Evolutionary conservation across 495 filamentous ascomycete species (phyloP).

Genomic region (Aspergillus kassunensis): DNA sequence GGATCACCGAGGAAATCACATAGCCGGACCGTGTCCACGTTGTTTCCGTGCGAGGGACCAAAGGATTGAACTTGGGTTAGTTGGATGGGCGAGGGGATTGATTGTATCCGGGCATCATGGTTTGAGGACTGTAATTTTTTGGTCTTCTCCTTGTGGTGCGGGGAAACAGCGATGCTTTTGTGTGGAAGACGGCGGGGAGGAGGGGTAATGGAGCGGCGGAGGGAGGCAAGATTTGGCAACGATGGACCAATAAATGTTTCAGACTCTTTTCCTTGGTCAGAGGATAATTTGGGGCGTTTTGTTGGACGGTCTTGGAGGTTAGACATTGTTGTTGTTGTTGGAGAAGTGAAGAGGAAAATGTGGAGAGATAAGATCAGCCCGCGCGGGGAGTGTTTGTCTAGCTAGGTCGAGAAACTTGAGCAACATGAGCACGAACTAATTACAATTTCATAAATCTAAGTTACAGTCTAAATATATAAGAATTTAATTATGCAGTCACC

Average conservation of each 20-base stretch:
- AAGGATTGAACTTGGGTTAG: conserved; percentile 70
- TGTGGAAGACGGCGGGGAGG: conserved; percentile 11
- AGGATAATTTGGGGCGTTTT: conserved; percentile 17
- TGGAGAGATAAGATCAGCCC: conserved; percentile 4
- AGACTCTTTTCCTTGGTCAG: not conserved
- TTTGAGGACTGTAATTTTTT: not conserved
- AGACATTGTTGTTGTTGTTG: conserved; percentile 13
- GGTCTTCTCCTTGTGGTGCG: conserved; percentile 2
- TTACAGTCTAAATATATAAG: conserved; percentile 11
- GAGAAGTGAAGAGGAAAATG: not conserved
- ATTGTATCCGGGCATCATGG: too few relatives aligned
- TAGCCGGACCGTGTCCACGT: conserved; percentile 65
- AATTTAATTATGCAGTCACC: conserved; percentile 47
- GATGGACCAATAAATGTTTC: not conserved
- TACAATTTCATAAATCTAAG: not conserved
- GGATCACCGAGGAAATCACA: conserved; percentile 75
- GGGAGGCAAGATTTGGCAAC: conserved; percentile 22
- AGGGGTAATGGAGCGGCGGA: conserved; percentile 35
- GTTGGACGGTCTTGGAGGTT: conserved; percentile 9
- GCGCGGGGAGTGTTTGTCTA: too few relatives aligned
- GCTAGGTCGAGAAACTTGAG: too few relatives aligned
- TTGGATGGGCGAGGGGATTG: conserved; percentile 62
- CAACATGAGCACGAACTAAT: too few relatives aligned
- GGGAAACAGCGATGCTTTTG: too few relatives aligned
- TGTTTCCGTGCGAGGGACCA: conserved; percentile 45